Evolutionary conservation across 1,284 basidiomycete genomes (phyloP), one percentile per base, ranked within the genome.

Genomic region (Farysia itapuensis): DNA sequence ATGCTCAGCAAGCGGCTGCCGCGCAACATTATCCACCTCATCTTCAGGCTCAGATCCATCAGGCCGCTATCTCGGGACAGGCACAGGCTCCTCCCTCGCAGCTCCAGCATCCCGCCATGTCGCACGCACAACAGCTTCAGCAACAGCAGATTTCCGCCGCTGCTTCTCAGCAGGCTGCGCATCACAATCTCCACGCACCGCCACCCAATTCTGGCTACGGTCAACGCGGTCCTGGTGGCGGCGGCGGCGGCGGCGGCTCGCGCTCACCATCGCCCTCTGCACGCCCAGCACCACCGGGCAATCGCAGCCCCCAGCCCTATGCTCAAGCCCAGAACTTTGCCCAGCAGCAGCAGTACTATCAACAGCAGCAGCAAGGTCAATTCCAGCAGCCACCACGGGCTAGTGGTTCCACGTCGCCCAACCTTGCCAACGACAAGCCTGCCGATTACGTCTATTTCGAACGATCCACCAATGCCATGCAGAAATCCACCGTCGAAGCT

Each of bases 361-460:
- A 60, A 13, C 43, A 51, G 7, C 40, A 43, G 7, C 52, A 47
- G n/a, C 45, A 58, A 11, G 50, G 49, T 8, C 58, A 46, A 31
- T 45, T 48, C 29, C 43, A 52, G 35, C 32, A 28, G 25, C 49
- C 48, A 23, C 35, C 36, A 14, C 43, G 43, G 43, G 35, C 46
- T 14, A 40, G 43, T 20, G 50, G 52, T 1, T 43, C 57, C 20
- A 45, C 41, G n/a, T 57, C 63, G 4, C 49, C 63, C 3, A 65
- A 49, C 34, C 57, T 38, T 7, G 29, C 44, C 43, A 60, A 49
- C 68, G 78, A 79, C 25, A 79, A 79, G 52, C 81, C 80, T 15
- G 78, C 79, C 19, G 85, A 89, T 79, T 90, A 98, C 79, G 92
- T 97, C 69, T 96, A 94, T 81, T 98, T 97, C 79, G 89, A 95